Evolutionary conservation across 2,329 filamentous ascomycete genomes (phyloP).

Genomic region (Fusarium protoensiforme): DNA sequence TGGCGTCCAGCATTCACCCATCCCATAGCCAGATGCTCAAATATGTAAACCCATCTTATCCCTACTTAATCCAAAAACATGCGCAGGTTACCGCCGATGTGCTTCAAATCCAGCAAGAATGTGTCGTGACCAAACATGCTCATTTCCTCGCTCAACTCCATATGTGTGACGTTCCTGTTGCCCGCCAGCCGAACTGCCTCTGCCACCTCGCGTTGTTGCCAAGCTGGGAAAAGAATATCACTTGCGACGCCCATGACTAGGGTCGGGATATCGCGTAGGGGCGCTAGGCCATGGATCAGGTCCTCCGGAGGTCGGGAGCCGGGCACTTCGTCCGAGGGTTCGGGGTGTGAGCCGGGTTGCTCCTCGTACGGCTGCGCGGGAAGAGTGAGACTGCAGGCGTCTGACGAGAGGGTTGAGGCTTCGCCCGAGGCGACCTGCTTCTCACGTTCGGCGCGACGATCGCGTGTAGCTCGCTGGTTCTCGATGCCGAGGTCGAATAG

Average conservation of each 20-base stretch:
- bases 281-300: constrained; percentile 78
- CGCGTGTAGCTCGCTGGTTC: constrained; percentile 72
- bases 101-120: constrained; percentile 90
- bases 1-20: neutral
- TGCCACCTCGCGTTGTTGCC: constrained; percentile 96
- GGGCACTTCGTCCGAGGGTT: constrained; percentile 41
- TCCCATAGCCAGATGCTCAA: neutral
- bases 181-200: constrained; percentile 81
- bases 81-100: constrained; percentile 86
- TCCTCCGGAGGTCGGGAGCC: constrained; percentile 76
- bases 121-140: constrained; percentile 97
- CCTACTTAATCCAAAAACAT: constrained; percentile 74
- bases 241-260: constrained; percentile 94
- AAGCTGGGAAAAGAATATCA: constrained; percentile 96
- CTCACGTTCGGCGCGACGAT: constrained; percentile 71
- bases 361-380: constrained; percentile 89
- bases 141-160: constrained; percentile 93
- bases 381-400: constrained; percentile 80
- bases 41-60: neutral
- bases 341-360: constrained; percentile 66
- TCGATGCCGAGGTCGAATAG: constrained; percentile 88
- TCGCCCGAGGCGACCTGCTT: constrained; percentile 66
- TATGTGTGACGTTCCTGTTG: constrained; percentile 84
- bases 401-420: constrained; percentile 55
- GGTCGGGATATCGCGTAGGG: constrained; percentile 80